These are phyloP conservation scores for Tricholoma hemisulphureum DNA, from an alignment of 768 basidiomycete species.

Conservation along the genomic window DNA sequence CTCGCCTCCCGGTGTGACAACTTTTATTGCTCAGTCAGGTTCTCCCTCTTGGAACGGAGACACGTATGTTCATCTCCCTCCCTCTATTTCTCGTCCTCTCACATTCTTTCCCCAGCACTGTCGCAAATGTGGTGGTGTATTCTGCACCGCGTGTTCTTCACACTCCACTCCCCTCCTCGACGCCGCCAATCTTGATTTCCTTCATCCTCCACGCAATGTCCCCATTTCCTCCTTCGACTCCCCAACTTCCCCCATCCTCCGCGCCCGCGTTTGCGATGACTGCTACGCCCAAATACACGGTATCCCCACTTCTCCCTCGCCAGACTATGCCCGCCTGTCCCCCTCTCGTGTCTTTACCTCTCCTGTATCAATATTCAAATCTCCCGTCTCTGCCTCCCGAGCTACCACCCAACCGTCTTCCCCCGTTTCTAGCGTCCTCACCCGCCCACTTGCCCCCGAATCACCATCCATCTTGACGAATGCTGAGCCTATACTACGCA, in stretches of 20 bases:
- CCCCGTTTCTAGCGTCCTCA: constrained; percentile 25
- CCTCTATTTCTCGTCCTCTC: constrained; percentile 10
- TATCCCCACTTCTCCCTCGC: constrained; percentile 42
- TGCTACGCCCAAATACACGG: constrained; percentile 77
- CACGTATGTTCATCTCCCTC: constrained; percentile 50
- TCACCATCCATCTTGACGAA: constrained; percentile 20
- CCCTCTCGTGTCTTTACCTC: constrained; percentile 36
- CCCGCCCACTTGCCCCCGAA: constrained; percentile 21
- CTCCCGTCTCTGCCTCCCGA: constrained; percentile 34
- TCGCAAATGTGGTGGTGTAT: constrained; percentile 81
- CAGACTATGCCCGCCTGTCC: constrained; percentile 34
- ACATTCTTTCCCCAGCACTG: constrained; percentile 56
- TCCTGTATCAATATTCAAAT: constrained; percentile 39
- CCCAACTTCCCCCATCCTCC: constrained; percentile 55
- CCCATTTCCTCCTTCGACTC: constrained; percentile 57
- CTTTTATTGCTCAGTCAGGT: constrained; percentile 63
- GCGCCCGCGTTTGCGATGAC: constrained; percentile 71
- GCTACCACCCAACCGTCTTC: constrained; percentile 33
- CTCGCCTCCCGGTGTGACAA: constrained; percentile 67
- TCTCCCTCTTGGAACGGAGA: constrained; percentile 70
- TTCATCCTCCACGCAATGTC: constrained; percentile 68
- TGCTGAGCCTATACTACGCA: constrained; percentile 27
- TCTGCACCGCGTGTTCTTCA: constrained; percentile 62
- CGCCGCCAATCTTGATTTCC: constrained; percentile 65
- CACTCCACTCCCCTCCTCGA: constrained; percentile 66